Evolutionary conservation across 1,284 basidiomycete species (phyloP), one percentile per base, ranked within the genome.

Genomic region (Cutaneotrichosporon cavernicola): DNA sequence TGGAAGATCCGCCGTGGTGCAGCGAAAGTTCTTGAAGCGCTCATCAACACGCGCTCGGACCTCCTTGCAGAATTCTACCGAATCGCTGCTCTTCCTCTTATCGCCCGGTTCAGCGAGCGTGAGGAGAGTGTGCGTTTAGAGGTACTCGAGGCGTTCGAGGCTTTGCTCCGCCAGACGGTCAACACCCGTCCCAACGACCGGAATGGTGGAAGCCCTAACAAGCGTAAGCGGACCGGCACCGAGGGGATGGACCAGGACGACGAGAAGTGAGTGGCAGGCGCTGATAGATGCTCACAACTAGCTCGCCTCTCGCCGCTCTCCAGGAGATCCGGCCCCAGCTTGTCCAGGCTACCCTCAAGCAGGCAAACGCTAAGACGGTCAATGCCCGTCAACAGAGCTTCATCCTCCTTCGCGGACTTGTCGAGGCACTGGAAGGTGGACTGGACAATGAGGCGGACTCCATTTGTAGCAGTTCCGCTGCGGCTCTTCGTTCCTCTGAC

Each of bases 81-180:
- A 74, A 86, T 87, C 5, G 88, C 97, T 6, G 91, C 92, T 0
- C 92, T 92, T 0, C 85, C 91, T 5, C 85, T 99, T 52, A 91
- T 97, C 61, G 88, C 90, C 10, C 87, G 95, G 34, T 96, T 99
- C 73, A 88, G 87, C 43, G 97, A 99, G 79, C 89, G 97, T 46
- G 97, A 99, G 81, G 91, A 94, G 73, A 96, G 91, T 16, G 97
- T 99, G 21, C 87, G 91, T n/a, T 82, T 97, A 21, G 96, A 99
- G 79, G 85, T 98, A 9, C 93, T 96, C 86, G 83, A 89, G 0
- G 90, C 96, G 0, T 96, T 96, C 73, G 86, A 86, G 30, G 82
- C 86, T 0, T 84, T 97, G 26, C 84, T 98, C 47, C 89, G 85
- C 65, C 94, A 95, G 81, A 93, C 92, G 13, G 71, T 75, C 60